phyloP scores from a whole-genome alignment of 1,284 basidiomycete genomes.

The Chondrostereum purpureum region DNA sequence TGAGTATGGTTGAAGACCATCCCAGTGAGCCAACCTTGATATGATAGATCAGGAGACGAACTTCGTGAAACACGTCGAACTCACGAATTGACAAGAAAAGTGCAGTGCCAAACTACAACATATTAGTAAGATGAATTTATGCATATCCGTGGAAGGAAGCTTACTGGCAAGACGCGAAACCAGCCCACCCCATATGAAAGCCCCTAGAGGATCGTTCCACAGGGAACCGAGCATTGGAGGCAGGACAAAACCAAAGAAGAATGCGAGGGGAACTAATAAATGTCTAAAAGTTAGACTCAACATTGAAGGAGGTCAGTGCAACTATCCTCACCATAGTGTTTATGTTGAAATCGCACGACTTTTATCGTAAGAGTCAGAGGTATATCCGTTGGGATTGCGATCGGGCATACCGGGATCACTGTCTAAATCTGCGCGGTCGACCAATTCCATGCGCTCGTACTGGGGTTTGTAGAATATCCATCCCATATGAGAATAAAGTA shows the following conservation, averaged over 20 bases:
- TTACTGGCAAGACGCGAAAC: constrained; percentile 54
- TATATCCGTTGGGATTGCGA: neutral
- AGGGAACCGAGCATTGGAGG: constrained; percentile 46
- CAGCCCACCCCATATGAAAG: constrained; percentile 65
- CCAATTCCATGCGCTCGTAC: constrained; percentile 56
- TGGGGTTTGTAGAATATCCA: constrained; percentile 80
- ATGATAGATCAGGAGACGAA: constrained; percentile 1
- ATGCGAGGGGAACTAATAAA: constrained; percentile 46
- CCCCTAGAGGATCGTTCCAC: constrained; percentile 59
- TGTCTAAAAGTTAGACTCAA: neutral
- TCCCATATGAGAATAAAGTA: constrained; percentile 74
- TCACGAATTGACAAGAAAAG: constrained; percentile 74
- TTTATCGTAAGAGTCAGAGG: neutral
- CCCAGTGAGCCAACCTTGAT: constrained; percentile 66
- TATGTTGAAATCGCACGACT: constrained; percentile 75
- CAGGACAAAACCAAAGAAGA: constrained; percentile 52
- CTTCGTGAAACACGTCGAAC: constrained; percentile 17
- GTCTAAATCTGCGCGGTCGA: constrained; percentile 70
- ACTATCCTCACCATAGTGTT: constrained; percentile 58
- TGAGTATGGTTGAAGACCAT: constrained; percentile 71
- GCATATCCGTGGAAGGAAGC: constrained; percentile 18
- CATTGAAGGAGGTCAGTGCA: neutral
- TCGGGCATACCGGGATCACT: constrained; percentile 51
- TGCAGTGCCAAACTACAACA: constrained; percentile 65
- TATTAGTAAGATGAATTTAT: constrained; percentile 4